These are phyloP conservation scores for Aspergillus coremiiformis DNA, from an alignment of 495 filamentous ascomycete genomes.

Conservation along the genomic window DNA sequence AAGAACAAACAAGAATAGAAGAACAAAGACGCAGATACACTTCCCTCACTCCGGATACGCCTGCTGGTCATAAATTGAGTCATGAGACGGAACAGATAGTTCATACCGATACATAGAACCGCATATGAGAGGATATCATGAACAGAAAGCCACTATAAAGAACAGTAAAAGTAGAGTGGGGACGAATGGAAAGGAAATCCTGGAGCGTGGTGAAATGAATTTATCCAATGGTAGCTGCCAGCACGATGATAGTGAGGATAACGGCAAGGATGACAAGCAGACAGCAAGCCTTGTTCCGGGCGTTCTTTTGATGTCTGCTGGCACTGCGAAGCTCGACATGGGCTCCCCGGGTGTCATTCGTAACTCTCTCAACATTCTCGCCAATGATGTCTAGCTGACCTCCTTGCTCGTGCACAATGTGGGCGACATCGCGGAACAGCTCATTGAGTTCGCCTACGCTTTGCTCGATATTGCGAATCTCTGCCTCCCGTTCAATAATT, in stretches of 20 bases:
- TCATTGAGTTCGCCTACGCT: slow-evolving; percentile 93
- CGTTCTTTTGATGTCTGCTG: slow-evolving; percentile 85
- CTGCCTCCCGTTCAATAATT: slow-evolving; percentile 89
- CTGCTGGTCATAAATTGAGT: slow-evolving; percentile 7
- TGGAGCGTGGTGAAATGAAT: slow-evolving; percentile 1
- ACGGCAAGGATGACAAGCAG: slow-evolving; percentile 84
- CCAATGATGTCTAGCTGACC: slow-evolving; percentile 82
- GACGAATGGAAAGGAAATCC: slow-evolving; percentile 1
- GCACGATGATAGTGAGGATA: slow-evolving; percentile 77
- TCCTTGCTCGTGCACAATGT: slow-evolving; percentile 92
- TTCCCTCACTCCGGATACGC: slow-evolving; percentile 15
- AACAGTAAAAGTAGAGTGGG: slow-evolving; percentile 11
- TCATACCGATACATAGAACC: slow-evolving; percentile 9
- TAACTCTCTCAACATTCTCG: slow-evolving; percentile 75
- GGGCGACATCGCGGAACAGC: slow-evolving; percentile 91
- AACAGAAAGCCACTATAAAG: slow-evolving; percentile 4
- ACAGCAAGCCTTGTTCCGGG: slow-evolving; percentile 85
- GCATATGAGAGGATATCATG: slow-evolving; percentile 23
- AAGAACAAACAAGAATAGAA: slow-evolving; percentile 7
- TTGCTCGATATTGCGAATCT: slow-evolving; percentile 96
- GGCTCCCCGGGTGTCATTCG: slow-evolving; percentile 72
- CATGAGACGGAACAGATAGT: slow-evolving; percentile 1
- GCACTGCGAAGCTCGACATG: slow-evolving; percentile 77
- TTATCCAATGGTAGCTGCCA: slow-evolving; percentile 69
- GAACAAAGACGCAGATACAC: slow-evolving; percentile 14